phyloP scores from a whole-genome alignment of 805 yeast genomes.

The Candida hungchunana region DNA sequence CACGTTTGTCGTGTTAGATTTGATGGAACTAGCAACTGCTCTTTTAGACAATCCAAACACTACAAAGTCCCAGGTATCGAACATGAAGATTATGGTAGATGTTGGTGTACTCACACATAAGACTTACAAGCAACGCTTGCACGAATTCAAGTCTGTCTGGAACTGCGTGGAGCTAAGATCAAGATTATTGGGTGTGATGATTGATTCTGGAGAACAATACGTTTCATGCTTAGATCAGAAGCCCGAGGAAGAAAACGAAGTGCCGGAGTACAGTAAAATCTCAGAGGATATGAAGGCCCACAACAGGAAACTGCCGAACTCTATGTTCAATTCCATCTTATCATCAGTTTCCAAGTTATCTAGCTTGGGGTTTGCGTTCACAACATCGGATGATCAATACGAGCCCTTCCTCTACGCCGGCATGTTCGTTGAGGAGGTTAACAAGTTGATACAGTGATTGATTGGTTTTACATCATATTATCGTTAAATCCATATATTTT shows the following conservation, averaged over 20 bases:
- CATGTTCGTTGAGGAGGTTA: conserved; percentile 14
- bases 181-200: conserved; percentile 6
- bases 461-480: too few relatives aligned
- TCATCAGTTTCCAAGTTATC: conserved; percentile 7
- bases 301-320: conserved; percentile 2
- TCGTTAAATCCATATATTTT: too few relatives aligned
- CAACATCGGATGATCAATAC: not conserved
- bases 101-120: conserved; percentile 1
- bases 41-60: not conserved
- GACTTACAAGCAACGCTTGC: conserved; percentile 4
- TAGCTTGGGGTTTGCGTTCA: not conserved
- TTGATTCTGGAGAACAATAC: conserved; percentile 13
- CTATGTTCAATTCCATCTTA: conserved; percentile 4
- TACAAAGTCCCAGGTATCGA: not conserved
- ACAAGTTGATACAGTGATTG: too few relatives aligned
- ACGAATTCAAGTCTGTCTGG: conserved; percentile 1
- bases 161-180: not conserved
- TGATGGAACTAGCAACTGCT: not conserved
- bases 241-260: not conserved
- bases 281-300: conserved; percentile 5
- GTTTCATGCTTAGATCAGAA: not conserved
- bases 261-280: conserved; percentile 4
- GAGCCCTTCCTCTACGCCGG: conserved; percentile 8
- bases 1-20: conserved; percentile 4
- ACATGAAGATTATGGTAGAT: conserved; percentile 6